phyloP scores from a whole-genome alignment of 2,329 filamentous ascomycete genomes.

The Aphanoascus verrucosus region DNA sequence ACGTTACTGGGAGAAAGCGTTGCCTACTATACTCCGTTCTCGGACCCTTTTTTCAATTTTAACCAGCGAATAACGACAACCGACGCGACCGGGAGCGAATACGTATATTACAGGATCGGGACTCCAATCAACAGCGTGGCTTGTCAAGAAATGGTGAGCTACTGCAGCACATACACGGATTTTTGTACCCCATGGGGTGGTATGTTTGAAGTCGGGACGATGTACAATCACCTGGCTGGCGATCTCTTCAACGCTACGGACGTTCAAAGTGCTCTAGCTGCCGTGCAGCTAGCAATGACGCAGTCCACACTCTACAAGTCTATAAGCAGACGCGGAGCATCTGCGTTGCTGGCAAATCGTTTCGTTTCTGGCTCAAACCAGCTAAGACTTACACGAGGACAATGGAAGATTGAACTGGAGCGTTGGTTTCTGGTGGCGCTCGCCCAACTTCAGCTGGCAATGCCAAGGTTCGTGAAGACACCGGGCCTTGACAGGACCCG shows the following conservation, averaged over 20 bases:
- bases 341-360: not conserved
- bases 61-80: not conserved
- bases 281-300: not conserved
- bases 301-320: not conserved
- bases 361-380: constrained; percentile 1
- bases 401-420: constrained; percentile 7
- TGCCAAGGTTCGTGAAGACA: constrained; percentile 3
- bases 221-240: not conserved
- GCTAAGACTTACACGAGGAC: constrained; percentile 3
- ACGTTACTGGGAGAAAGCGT: constrained; percentile 3
- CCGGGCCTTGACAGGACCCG: constrained; percentile 2
- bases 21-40: constrained; percentile 1
- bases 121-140: constrained; percentile 4
- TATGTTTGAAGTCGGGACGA: not conserved
- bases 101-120: constrained; percentile 1
- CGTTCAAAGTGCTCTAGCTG: not conserved
- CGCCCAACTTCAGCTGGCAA: constrained; percentile 1
- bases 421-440: constrained; percentile 3
- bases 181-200: constrained; percentile 6
- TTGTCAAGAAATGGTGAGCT: constrained; percentile 8
- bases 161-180: constrained; percentile 6
- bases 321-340: constrained; percentile 1
- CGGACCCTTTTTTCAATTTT: constrained; percentile 4
- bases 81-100: not conserved
- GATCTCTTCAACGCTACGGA: not conserved